These are phyloP conservation scores for Cryomyces minteri DNA, from an alignment of 495 filamentous ascomycete genomes.

Conservation along the genomic window DNA sequence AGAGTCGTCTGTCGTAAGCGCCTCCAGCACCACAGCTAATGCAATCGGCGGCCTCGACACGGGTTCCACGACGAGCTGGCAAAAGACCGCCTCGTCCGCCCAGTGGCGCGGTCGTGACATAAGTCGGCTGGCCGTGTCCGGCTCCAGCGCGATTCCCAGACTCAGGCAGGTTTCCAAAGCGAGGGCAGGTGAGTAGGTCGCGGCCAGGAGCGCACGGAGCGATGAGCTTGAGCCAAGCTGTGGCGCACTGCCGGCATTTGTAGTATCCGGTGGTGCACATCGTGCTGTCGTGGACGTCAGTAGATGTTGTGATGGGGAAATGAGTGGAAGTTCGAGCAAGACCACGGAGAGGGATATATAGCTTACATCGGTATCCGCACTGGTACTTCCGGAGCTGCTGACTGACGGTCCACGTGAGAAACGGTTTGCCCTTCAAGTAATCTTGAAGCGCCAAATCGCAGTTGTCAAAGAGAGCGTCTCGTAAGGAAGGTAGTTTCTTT, in stretches of 20 bases:
- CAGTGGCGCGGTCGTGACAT: too few relatives aligned
- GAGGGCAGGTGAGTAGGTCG: conserved; percentile 23
- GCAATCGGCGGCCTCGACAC: neutral
- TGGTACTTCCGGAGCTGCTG: too few relatives aligned
- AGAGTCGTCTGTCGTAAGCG: neutral
- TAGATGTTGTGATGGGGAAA: neutral
- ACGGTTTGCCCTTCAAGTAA: too few relatives aligned
- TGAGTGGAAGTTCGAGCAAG: neutral
- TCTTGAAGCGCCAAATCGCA: too few relatives aligned
- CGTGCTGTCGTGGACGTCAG: neutral
- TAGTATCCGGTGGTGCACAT: conserved; percentile 25
- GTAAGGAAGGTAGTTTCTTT: too few relatives aligned
- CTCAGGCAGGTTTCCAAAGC: conserved; percentile 9
- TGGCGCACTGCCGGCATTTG: conserved; percentile 18
- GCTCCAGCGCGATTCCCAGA: too few relatives aligned
- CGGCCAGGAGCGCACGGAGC: conserved; percentile 18
- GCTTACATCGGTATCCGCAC: too few relatives aligned
- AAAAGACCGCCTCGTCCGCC: neutral
- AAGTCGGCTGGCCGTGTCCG: too few relatives aligned
- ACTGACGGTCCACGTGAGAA: too few relatives aligned
- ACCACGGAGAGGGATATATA: too few relatives aligned
- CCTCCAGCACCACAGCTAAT: conserved; percentile 1
- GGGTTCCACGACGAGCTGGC: neutral
- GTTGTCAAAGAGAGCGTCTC: too few relatives aligned
- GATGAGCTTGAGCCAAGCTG: conserved; percentile 20